Percentiles rank a stretch among this genome's conserved stretches.
Conservation (phyloP, 1,284 basidiomycete genomes). For the Blastosporella zonata region DNA sequence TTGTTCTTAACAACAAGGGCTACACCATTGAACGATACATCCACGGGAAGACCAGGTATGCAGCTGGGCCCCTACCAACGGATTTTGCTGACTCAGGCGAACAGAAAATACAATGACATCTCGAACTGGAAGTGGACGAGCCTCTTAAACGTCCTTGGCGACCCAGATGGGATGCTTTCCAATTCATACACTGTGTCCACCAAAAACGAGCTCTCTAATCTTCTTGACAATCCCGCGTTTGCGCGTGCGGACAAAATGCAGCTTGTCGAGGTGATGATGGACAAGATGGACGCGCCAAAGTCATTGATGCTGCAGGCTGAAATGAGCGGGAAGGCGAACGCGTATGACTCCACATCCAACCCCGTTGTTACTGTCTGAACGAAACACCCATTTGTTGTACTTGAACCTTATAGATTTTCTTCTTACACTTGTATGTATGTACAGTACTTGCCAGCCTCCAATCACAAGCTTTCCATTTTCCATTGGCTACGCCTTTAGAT, state of each 20-base stretch:
- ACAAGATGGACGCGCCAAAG: constrained; percentile 67
- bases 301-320: constrained; percentile 51
- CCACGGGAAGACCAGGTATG: constrained; percentile 21
- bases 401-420: too few relatives aligned
- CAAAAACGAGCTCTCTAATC: constrained; percentile 59
- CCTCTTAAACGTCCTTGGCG: constrained; percentile 59
- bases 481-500: too few relatives aligned
- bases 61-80: background rate
- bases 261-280: constrained; percentile 80
- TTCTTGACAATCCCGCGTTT: constrained; percentile 62
- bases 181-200: constrained; percentile 65
- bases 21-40: constrained; percentile 23
- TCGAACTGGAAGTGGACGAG: constrained; percentile 68
- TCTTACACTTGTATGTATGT: too few relatives aligned
- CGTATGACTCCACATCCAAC: constrained; percentile 25
- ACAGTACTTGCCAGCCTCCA: too few relatives aligned
- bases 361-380: constrained; percentile 1
- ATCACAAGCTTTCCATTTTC: too few relatives aligned
- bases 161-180: constrained; percentile 49
- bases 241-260: constrained; percentile 62
- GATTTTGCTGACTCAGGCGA: constrained; percentile 20
- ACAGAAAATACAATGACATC: constrained; percentile 72
- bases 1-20: constrained; percentile 20
- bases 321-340: constrained; percentile 47
- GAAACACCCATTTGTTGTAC: too few relatives aligned